These are phyloP conservation scores for Microthyrium microscopicum DNA, from an alignment of 2,329 filamentous ascomycete genomes.

Conservation along the genomic window DNA sequence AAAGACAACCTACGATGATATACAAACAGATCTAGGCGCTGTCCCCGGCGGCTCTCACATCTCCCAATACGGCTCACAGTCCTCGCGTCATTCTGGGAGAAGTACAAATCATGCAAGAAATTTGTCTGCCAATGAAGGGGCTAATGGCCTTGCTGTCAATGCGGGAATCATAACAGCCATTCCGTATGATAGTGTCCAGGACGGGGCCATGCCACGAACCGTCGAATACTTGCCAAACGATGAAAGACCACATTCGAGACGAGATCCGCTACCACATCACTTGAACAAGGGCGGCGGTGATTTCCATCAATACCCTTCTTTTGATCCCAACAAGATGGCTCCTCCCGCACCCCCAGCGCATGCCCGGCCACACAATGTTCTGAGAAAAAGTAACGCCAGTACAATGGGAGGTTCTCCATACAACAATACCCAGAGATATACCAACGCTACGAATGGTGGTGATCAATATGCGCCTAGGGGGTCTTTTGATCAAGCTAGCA, in stretches of 20 bases:
- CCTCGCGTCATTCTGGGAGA: conserved; percentile 54
- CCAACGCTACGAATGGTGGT: conserved; percentile 10
- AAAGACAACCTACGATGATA: too few species aligned
- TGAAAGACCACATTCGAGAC: conserved; percentile 29
- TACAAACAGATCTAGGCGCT: conserved; percentile 54
- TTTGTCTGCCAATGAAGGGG: conserved; percentile 42
- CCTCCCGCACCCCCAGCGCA: conserved; percentile 41
- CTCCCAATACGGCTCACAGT: conserved; percentile 38
- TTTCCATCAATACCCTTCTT: conserved; percentile 76
- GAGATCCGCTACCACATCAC: conserved; percentile 67
- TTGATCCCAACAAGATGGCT: conserved; percentile 38
- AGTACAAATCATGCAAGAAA: conserved; percentile 41
- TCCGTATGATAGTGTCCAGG: conserved; percentile 60
- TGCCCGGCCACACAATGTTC: conserved; percentile 4
- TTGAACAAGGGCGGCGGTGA: conserved; percentile 62
- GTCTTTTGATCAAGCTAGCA: conserved; percentile 48
- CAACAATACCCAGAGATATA: conserved; percentile 2
- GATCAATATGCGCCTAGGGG: conserved; percentile 33
- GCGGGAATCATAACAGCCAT: conserved; percentile 77
- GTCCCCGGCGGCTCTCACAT: not conserved
- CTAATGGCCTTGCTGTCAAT: conserved; percentile 49
- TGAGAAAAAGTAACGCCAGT: conserved; percentile 1
- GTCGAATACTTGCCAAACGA: conserved; percentile 52
- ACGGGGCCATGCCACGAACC: conserved; percentile 52
- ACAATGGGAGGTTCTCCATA: conserved; percentile 4